A percentile compares a stretch with the other conserved stretches of the same genome.
Conservation (phyloP, 768 basidiomycete genomes). For the Botryobasidium botryosum region DNA sequence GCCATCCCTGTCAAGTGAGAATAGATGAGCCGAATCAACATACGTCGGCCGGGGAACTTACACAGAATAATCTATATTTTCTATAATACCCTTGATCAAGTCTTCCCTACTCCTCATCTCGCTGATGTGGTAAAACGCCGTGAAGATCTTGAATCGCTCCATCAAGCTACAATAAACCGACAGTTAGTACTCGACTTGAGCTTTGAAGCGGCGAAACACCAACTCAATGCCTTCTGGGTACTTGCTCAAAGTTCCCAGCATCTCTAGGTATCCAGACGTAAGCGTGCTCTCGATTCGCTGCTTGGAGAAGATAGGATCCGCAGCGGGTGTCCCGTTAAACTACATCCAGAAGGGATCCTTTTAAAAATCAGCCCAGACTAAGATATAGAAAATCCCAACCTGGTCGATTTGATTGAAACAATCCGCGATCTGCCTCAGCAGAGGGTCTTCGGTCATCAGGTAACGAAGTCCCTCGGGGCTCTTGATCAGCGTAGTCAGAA, state of each 20-base stretch:
- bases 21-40: too few relatives aligned
- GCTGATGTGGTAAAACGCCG: slow-evolving; percentile 86
- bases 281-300: slow-evolving; percentile 64
- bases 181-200: too few relatives aligned
- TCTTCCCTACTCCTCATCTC: slow-evolving; percentile 86
- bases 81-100: slow-evolving; percentile 77
- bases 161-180: slow-evolving; percentile 40
- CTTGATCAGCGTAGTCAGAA: slow-evolving; percentile 68
- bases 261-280: slow-evolving; percentile 86
- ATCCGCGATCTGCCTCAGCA: slow-evolving; percentile 66
- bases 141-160: slow-evolving; percentile 86
- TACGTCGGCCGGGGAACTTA: too few relatives aligned
- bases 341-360: slow-evolving; percentile 31
- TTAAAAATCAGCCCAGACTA: slow-evolving; percentile 35
- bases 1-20: slow-evolving; percentile 76
- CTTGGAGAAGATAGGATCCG: slow-evolving; percentile 68
- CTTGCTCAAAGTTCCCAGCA: slow-evolving; percentile 84
- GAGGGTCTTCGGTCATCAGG: slow-evolving; percentile 63
- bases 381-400: slow-evolving; percentile 28
- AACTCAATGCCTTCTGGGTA: slow-evolving; percentile 81
- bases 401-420: slow-evolving; percentile 89
- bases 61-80: slow-evolving; percentile 83
- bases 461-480: slow-evolving; percentile 74
- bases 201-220: slow-evolving; percentile 15
- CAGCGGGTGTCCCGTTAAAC: slow-evolving; percentile 56